A percentile compares a stretch with the other conserved stretches of the same genome.
phyloP scores from a whole-genome alignment of 2,329 filamentous ascomycete species.

The Scytalidium lignicola region DNA sequence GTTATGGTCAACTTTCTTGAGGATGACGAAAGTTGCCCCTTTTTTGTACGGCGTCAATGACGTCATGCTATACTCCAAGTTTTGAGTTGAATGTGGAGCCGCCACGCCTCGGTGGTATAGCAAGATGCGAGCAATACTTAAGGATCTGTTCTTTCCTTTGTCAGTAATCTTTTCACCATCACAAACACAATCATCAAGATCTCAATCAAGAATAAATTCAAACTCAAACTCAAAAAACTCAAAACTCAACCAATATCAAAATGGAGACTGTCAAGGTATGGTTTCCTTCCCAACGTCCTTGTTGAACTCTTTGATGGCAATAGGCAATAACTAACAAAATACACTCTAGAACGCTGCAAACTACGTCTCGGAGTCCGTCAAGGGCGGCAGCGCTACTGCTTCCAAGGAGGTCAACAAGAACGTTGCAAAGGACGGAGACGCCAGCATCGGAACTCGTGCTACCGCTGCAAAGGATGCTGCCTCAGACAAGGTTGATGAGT shows the following conservation, averaged over 20 bases:
- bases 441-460: constrained; percentile 38
- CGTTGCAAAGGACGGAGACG: constrained; percentile 46
- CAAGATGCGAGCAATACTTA: constrained; percentile 1
- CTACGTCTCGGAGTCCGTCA: constrained; percentile 50
- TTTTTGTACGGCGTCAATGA: not conserved
- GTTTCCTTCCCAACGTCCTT: not conserved
- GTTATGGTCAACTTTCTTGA: not conserved
- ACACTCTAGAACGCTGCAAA: constrained; percentile 43
- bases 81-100: not conserved
- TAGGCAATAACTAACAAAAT: constrained; percentile 2
- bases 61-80: not conserved
- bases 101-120: not conserved
- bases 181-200: not conserved
- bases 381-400: constrained; percentile 41
- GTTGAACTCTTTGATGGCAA: constrained; percentile 3
- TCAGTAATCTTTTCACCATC: not conserved
- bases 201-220: constrained; percentile 2
- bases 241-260: constrained; percentile 19
- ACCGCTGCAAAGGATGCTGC: constrained; percentile 46
- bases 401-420: constrained; percentile 56
- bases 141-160: not conserved
- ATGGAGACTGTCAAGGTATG: constrained; percentile 32
- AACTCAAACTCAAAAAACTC: constrained; percentile 12
- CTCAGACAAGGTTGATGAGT: constrained; percentile 48
- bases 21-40: not conserved